Conservation (phyloP, 2,329 filamentous ascomycete species). For the Calonectria pseudoreteaudii region DNA sequence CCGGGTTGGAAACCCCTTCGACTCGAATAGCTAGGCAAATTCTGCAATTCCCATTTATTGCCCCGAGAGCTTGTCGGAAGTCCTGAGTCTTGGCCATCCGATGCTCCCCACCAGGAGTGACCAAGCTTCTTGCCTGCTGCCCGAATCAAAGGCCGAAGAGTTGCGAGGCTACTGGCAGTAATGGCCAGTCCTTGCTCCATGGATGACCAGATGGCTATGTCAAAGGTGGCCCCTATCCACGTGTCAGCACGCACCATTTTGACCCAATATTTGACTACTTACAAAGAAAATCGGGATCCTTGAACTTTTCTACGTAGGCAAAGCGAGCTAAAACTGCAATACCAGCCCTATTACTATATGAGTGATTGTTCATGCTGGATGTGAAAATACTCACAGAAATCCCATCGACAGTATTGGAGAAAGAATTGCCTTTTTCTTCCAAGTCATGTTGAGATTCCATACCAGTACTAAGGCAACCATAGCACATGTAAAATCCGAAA, state of each 20-base stretch:
- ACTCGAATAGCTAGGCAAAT: neutral
- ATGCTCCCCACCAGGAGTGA: neutral
- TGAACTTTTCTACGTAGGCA: neutral
- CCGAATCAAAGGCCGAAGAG: neutral
- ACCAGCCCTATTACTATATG: neutral
- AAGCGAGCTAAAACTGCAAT: neutral
- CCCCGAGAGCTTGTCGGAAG: neutral
- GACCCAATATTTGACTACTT: neutral
- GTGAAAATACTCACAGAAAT: neutral
- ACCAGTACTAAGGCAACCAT: neutral
- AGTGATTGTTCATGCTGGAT: neutral
- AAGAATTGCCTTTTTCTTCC: neutral
- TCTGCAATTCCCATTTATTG: neutral
- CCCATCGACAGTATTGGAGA: neutral
- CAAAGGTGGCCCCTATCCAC: neutral
- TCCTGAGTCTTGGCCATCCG: neutral
- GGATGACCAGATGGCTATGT: neutral
- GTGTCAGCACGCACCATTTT: neutral
- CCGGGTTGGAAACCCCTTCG: too few relatives aligned
- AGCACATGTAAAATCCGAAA: neutral
- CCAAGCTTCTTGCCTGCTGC: neutral
- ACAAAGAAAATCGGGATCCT: neutral
- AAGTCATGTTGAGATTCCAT: neutral
- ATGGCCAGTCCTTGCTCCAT: neutral
- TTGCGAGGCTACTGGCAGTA: neutral